A percentile compares a stretch with the other conserved stretches of the same genome.
Conservation (phyloP, 306 rosid species). For the Pterocarpus macrocarpus region DNA sequence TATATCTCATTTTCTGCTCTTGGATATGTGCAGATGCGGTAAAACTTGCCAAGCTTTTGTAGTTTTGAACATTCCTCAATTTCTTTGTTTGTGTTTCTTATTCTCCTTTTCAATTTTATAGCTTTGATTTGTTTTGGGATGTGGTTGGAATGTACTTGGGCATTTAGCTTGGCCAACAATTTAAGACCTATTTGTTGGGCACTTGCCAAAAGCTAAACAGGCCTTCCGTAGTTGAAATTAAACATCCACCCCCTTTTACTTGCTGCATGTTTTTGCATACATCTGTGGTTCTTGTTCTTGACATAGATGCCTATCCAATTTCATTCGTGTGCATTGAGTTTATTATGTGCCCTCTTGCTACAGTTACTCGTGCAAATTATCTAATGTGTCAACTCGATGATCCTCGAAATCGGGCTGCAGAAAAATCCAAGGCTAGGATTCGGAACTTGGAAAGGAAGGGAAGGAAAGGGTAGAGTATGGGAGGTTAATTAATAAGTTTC, state of each 20-base stretch:
- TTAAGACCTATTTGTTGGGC: no score
- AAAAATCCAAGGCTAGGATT: neutral
- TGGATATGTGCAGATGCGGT: slow-evolving; percentile 81
- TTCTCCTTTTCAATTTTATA: neutral
- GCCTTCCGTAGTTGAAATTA: no score
- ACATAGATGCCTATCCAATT: neutral
- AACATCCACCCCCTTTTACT: neutral
- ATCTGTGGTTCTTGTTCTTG: neutral
- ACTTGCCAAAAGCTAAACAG: no score
- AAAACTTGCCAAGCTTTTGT: slow-evolving; percentile 41
- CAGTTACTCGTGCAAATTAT: neutral
- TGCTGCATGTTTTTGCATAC: slow-evolving; percentile 11
- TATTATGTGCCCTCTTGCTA: neutral
- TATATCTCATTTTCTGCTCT: slow-evolving; percentile 52
- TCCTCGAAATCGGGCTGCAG: neutral
- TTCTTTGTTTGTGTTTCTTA: slow-evolving; percentile 19
- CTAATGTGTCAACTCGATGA: no score
- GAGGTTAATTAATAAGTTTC: no score
- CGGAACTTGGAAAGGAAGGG: no score
- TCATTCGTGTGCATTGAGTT: slow-evolving; percentile 22
- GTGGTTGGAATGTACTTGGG: no score
- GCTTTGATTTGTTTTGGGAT: neutral
- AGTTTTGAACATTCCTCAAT: slow-evolving; percentile 31
- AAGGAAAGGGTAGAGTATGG: no score
- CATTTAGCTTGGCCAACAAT: no score